Conservation (phyloP, 1,284 basidiomycete species). For the Leccinum fallax region DNA sequence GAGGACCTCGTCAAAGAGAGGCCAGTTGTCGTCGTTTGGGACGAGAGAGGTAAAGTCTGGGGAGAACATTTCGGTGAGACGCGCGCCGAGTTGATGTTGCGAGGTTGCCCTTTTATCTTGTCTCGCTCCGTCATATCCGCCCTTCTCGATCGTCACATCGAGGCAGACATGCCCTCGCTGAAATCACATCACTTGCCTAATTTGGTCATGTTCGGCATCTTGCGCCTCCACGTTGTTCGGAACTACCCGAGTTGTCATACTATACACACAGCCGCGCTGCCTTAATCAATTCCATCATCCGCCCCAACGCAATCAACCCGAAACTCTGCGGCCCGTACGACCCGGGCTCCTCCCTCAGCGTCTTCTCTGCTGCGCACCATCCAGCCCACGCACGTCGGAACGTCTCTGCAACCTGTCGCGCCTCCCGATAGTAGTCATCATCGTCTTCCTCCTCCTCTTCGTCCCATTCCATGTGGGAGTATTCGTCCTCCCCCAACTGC, state of each 20-base stretch:
- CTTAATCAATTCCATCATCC: conserved; percentile 41
- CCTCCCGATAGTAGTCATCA: conserved; percentile 28
- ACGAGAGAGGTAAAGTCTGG: conserved; percentile 24
- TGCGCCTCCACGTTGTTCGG: neutral
- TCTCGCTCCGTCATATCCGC: conserved; percentile 3
- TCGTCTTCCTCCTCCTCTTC: conserved; percentile 25
- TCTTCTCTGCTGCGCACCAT: conserved; percentile 39
- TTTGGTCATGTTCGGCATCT: conserved; percentile 20
- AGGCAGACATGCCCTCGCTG: conserved; percentile 21
- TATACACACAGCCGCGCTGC: conserved; percentile 17
- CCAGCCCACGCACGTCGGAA: conserved; percentile 42
- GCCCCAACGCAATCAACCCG: conserved; percentile 43
- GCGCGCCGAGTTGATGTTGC: conserved; percentile 2
- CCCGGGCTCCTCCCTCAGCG: conserved; percentile 25
- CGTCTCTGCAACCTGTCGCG: conserved; percentile 27
- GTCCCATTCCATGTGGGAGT: conserved; percentile 8
- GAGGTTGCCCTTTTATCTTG: conserved; percentile 28
- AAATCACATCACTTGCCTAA: conserved; percentile 30
- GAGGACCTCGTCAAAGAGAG: conserved; percentile 25
- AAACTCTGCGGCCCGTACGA: conserved; percentile 45
- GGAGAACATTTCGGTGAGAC: conserved; percentile 12
- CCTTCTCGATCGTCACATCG: conserved; percentile 32
- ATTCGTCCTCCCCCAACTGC: conserved; percentile 28
- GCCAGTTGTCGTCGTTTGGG: conserved; percentile 24
- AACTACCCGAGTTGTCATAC: neutral